Evolutionary conservation across 352 stramenopile species (phyloP), one percentile per base, ranked within the genome.

Genomic region (Globisporangium emineosum): DNA sequence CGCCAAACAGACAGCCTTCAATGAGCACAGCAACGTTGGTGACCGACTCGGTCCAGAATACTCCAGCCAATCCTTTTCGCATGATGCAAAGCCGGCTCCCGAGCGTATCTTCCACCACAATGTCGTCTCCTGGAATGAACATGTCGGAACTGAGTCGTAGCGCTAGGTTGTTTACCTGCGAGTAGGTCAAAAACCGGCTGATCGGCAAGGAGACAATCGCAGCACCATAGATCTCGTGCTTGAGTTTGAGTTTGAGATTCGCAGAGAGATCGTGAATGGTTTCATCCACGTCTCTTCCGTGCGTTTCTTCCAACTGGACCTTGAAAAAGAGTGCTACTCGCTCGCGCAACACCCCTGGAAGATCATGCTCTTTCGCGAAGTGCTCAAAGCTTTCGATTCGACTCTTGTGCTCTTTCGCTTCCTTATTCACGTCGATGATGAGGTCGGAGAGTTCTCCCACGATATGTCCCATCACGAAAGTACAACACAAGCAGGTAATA

Each of bases 391-490:
- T 88, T 19, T 90, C 79, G 13, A 91, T 78, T 0, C 79, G 80
- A 17, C 66, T 68, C 51, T 91, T 89, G 62, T 89, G 83, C 30
- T 93, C 70, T 32, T 92, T 91, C 0, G 53, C 74, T 32, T 93
- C 80, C 51, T 92, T 92, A 12, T 83, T 81, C 27, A 93, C 73
- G 21, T 89, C 78, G 5, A 91, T 67, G 25, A 94, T 92, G 6
- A 94, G 66, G 10, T 90, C 82, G 0, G 86, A 91, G 10, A 93
- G 65, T 45, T 90, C 82, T 0, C 81, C 84, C 27, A 91, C 71
- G 40, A 91, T 86, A 54, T 91, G 77, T 0, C 84, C 82, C 60
- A 93, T 88, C 49, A 90, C 76, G 25, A 90, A 93, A 3, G 82
- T 89, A 57, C 80, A 90, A 8, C 69, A 75, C 15, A 91, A 60